Evolutionary conservation across 768 basidiomycete species (phyloP).

Genomic region (Suillus occidentalis): DNA sequence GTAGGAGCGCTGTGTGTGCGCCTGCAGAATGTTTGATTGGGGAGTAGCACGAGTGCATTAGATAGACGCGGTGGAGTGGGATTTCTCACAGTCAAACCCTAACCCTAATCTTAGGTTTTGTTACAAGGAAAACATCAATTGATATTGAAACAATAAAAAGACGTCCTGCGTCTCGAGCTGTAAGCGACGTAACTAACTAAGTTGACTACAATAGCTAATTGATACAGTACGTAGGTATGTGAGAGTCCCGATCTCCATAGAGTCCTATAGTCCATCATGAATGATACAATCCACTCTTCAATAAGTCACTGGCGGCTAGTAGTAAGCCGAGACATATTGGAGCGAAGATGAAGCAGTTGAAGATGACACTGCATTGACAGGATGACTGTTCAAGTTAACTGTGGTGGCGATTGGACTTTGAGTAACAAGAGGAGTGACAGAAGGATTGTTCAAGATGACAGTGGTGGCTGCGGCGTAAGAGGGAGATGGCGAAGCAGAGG

Average conservation of each 20-base stretch:
- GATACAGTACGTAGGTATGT: constrained; percentile 2
- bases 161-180: constrained; percentile 1
- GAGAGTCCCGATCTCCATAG: background rate
- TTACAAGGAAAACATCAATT: background rate
- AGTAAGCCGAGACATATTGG: constrained; percentile 4
- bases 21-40: background rate
- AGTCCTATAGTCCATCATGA: background rate
- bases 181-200: background rate
- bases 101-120: constrained; percentile 1
- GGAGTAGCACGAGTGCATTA: too few relatives aligned
- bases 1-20: background rate
- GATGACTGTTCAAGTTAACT: constrained; percentile 10
- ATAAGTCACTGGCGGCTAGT: background rate
- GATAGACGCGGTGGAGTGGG: too few relatives aligned
- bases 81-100: background rate
- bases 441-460: constrained; percentile 10
- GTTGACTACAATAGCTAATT: background rate
- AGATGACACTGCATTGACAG: background rate
- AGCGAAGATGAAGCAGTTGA: constrained; percentile 4
- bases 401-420: background rate
- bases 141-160: background rate
- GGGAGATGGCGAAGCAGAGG: constrained; percentile 1
- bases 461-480: constrained; percentile 5
- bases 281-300: background rate
- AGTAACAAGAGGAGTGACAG: background rate